Percentiles rank a stretch among this genome's conserved stretches.
Evolutionary conservation across 2,329 filamentous ascomycete species (phyloP).

Genomic region (Fusarium albidum): DNA sequence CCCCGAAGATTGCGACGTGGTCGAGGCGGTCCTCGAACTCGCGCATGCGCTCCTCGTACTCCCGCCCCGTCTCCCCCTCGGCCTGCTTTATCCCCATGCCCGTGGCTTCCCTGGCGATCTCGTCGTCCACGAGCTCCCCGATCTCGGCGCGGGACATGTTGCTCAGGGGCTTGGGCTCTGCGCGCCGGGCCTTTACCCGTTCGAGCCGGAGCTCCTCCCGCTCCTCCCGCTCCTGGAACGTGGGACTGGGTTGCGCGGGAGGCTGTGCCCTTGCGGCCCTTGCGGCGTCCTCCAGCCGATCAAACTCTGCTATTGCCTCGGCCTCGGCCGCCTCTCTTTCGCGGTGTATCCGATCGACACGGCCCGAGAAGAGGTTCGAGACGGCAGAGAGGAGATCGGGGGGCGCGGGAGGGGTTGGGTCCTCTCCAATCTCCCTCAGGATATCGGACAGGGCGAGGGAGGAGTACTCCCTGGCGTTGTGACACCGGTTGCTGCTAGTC

Average conservation of each 20-base stretch:
- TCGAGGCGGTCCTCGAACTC: conserved; percentile 23
- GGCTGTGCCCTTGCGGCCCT: background rate
- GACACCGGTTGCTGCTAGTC: background rate
- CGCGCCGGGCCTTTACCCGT: background rate
- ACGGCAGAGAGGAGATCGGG: conserved; percentile 21
- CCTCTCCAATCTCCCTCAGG: conserved; percentile 1
- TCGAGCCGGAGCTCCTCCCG: background rate
- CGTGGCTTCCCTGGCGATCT: conserved; percentile 11
- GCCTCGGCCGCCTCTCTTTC: background rate
- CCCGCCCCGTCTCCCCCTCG: conserved; percentile 5
- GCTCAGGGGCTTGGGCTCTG: background rate
- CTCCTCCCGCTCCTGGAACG: background rate
- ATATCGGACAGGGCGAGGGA: background rate
- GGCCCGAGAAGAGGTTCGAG: conserved; percentile 12
- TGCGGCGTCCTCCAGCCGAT: background rate
- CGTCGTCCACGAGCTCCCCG: conserved; percentile 14
- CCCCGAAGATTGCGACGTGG: conserved; percentile 7
- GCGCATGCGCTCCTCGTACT: conserved; percentile 17
- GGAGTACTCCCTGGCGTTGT: background rate
- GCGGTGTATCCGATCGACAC: background rate
- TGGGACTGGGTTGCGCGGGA: no score
- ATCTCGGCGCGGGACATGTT: conserved; percentile 14
- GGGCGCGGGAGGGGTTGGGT: conserved; percentile 14
- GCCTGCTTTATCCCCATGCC: conserved; percentile 6
- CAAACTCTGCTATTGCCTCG: conserved; percentile 2